Conservation (phyloP, 345 rosid genomes). For the Jatropha curcas region DNA sequence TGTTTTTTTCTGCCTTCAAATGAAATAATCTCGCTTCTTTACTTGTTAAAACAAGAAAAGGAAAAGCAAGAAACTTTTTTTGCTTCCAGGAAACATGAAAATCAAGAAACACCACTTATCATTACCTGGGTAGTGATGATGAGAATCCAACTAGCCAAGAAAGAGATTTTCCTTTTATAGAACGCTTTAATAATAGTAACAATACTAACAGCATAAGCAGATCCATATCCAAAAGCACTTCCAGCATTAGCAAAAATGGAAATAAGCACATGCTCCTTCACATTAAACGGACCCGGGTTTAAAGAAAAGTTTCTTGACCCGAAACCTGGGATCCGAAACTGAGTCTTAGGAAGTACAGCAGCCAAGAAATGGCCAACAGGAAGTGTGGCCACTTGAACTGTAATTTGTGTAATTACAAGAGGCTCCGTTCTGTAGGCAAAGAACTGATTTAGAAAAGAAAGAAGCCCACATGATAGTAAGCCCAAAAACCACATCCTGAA, state of each 20-base stretch:
- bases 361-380: conserved; percentile 79
- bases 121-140: conserved; percentile 80
- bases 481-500: conserved; percentile 89
- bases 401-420: conserved; percentile 72
- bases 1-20: not conserved
- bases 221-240: conserved; percentile 69
- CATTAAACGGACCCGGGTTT: conserved; percentile 83
- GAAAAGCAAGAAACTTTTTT: not conserved
- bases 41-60: not conserved
- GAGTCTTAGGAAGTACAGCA: conserved; percentile 50
- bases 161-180: conserved; percentile 58
- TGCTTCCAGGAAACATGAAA: not conserved
- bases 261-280: conserved; percentile 83
- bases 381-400: conserved; percentile 72
- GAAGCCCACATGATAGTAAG: conserved; percentile 59
- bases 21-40: not conserved
- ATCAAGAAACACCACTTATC: not conserved
- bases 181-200: conserved; percentile 73
- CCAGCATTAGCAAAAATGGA: conserved; percentile 86
- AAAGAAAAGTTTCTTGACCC: conserved; percentile 63
- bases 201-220: conserved; percentile 68
- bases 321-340: conserved; percentile 55
- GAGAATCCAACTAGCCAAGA: conserved; percentile 80
- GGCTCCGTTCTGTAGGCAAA: conserved; percentile 83
- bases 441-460: conserved; percentile 82